Evolutionary conservation across 1,284 basidiomycete genomes (phyloP).

Genomic region (Cystobasidium slooffiae): DNA sequence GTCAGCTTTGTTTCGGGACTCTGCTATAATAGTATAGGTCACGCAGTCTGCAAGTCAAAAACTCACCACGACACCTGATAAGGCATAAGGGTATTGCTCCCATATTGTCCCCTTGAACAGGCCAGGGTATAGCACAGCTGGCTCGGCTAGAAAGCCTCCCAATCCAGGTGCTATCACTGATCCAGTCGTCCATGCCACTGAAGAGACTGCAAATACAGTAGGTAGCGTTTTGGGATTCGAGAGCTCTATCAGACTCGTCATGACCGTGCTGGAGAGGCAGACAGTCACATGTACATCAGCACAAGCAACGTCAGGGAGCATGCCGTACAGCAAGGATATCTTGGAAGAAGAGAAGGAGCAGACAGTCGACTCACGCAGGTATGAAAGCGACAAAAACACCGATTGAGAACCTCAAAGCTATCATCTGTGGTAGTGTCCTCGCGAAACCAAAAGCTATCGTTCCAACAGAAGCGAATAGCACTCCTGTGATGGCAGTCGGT

Average conservation of each 20-base stretch:
- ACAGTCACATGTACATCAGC: not conserved
- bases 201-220: slow-evolving; percentile 2
- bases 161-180: not conserved
- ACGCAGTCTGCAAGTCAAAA: too few relatives aligned
- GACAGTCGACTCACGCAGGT: slow-evolving; percentile 14
- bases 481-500: not conserved
- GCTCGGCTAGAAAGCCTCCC: slow-evolving; percentile 11
- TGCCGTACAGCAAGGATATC: not conserved
- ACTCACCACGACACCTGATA: slow-evolving; percentile 14
- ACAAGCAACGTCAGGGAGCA: not conserved
- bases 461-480: not conserved
- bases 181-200: slow-evolving; percentile 2
- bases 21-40: not conserved
- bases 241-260: slow-evolving; percentile 8
- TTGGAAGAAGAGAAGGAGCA: not conserved
- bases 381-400: slow-evolving; percentile 24
- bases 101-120: slow-evolving; percentile 15
- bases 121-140: slow-evolving; percentile 6
- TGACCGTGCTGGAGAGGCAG: not conserved
- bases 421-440: not conserved
- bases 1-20: not conserved
- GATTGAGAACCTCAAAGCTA: slow-evolving; percentile 10
- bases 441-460: slow-evolving; percentile 19
- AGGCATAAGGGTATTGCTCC: slow-evolving; percentile 14
- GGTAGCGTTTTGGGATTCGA: slow-evolving; percentile 12